Base-by-base conservation (phyloP, 257 asterid species). In the Przewalskia tangutica region DNA sequence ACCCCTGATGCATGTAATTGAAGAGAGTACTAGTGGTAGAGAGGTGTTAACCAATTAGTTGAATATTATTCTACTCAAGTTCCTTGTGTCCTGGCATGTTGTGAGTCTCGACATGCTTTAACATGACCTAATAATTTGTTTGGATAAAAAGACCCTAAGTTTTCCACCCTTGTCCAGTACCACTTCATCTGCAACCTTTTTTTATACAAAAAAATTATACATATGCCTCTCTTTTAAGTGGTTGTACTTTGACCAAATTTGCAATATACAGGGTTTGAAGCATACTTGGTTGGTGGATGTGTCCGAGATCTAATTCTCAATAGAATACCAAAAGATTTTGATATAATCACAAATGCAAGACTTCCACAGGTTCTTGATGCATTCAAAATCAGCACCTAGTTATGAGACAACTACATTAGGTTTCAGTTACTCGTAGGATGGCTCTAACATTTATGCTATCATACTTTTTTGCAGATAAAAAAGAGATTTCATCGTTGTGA, bases 201-300 rank as follows among this genome's bases (percentile, higher is more conserved):
- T 27, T 27, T 27, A 27, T 27, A 27, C 32, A 27, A 27, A 27
- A 27, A 27, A 27, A 60, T 66, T n/a, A 18, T 17, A 67, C 8
- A 4, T 34, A 38, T 50, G 17, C 51, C 16, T 81, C 64, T 38
- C 34, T 4, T 80, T 73, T 23, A 13, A 12, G 0, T 1, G 59
- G 54, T 46, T n/a, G 6, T 14, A 40, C 51, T 81, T 23, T 54
- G 23, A 18, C 56, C 71, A 8, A 40, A 79, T 50, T 71, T 70
- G 56, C 34, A 18, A 9, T 79, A 50, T 60, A 14, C 91, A 95
- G 99, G 99, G 76, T 92, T 84, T 81, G 90, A 92, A 81, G 92
- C 98, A 79, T 95, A 91, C 90, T 89, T 95, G 86, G 99, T 95
- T 87, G 99, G 99, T 84, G 99, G 99, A 80, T 95, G 98, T 84